Evolutionary conservation across 305 asterid genomes (phyloP).

Genomic region (Galium porrigens): DNA sequence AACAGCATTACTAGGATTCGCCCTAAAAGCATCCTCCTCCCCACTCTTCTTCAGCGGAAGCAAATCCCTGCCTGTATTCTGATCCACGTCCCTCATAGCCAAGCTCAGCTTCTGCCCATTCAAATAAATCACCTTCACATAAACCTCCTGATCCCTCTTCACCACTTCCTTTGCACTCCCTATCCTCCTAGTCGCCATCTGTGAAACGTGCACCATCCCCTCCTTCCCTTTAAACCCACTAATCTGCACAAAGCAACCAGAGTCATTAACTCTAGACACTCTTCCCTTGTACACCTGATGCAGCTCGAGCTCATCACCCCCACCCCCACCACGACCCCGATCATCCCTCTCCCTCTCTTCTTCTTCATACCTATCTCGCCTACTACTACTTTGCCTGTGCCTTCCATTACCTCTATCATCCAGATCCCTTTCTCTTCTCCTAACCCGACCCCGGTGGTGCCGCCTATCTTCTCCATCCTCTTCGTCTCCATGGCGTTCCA

Average conservation of each 20-base stretch:
- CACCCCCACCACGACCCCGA: constrained; percentile 27
- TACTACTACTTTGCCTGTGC: neutral
- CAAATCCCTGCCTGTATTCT: constrained; percentile 63
- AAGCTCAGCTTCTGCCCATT: constrained; percentile 70
- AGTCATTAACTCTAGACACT: constrained; percentile 76
- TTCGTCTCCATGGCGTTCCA: constrained; percentile 12
- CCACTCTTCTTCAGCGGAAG: constrained; percentile 61
- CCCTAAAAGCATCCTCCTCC: constrained; percentile 30
- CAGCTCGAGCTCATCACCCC: constrained; percentile 46
- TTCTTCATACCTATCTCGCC: constrained; percentile 2
- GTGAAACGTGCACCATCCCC: constrained; percentile 85
- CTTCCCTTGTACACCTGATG: constrained; percentile 65
- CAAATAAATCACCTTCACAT: constrained; percentile 63
- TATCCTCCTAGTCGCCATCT: constrained; percentile 70
- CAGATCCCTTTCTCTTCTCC: constrained; percentile 13
- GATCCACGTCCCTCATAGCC: constrained; percentile 92
- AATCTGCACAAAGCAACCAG: constrained; percentile 86
- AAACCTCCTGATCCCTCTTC: constrained; percentile 80
- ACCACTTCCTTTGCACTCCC: constrained; percentile 71
- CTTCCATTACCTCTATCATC: constrained; percentile 21
- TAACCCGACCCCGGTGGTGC: neutral
- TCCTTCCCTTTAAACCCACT: constrained; percentile 57
- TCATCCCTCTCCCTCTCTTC: constrained; percentile 20
- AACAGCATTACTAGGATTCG: constrained; percentile 28
- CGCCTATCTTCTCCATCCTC: neutral